Percentiles rank a stretch among this genome's conserved stretches.
phyloP scores from a whole-genome alignment of 2,329 filamentous ascomycete species.

The Beauveria rudraprayagi region DNA sequence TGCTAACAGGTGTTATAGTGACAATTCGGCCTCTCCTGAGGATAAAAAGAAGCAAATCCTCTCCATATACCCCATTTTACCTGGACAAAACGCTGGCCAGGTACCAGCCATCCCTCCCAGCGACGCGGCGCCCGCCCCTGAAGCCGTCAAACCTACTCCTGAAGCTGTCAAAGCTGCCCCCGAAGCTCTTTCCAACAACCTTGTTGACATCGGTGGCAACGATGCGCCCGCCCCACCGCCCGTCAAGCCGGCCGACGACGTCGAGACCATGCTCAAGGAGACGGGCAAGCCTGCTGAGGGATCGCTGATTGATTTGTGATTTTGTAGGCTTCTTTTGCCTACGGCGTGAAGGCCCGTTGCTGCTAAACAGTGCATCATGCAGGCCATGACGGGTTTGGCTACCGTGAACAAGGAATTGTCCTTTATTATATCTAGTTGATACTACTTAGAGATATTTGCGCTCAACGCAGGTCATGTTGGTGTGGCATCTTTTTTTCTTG shows the following conservation, averaged over 20 bases:
- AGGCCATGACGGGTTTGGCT: neutral
- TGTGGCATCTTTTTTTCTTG: neutral
- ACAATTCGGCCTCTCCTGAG: slow-evolving; percentile 46
- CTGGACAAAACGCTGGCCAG: slow-evolving; percentile 55
- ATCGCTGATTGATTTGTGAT: slow-evolving; percentile 45
- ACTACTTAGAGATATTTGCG: slow-evolving; percentile 5
- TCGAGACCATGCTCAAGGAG: slow-evolving; percentile 35
- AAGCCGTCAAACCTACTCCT: slow-evolving; percentile 13
- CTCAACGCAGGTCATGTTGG: slow-evolving; percentile 8
- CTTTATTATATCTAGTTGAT: neutral
- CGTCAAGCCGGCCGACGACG: slow-evolving; percentile 25
- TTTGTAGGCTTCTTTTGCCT: neutral
- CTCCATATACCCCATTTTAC: slow-evolving; percentile 75
- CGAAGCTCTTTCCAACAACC: slow-evolving; percentile 21
- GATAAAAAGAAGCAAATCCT: slow-evolving; percentile 76
- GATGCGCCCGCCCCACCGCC: slow-evolving; percentile 6
- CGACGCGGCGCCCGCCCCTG: slow-evolving; percentile 21
- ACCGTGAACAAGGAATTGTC: neutral
- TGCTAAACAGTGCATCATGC: slow-evolving; percentile 4
- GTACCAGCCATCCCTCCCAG: slow-evolving; percentile 48
- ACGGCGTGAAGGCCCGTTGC: neutral
- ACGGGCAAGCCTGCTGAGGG: slow-evolving; percentile 42
- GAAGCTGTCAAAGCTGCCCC: slow-evolving; percentile 13
- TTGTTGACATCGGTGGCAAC: slow-evolving; percentile 50
- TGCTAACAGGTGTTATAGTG: slow-evolving; percentile 17